Evolutionary conservation across 345 rosid species (phyloP), one percentile per base, ranked within the genome.

Genomic region (Microcos paniculata): DNA sequence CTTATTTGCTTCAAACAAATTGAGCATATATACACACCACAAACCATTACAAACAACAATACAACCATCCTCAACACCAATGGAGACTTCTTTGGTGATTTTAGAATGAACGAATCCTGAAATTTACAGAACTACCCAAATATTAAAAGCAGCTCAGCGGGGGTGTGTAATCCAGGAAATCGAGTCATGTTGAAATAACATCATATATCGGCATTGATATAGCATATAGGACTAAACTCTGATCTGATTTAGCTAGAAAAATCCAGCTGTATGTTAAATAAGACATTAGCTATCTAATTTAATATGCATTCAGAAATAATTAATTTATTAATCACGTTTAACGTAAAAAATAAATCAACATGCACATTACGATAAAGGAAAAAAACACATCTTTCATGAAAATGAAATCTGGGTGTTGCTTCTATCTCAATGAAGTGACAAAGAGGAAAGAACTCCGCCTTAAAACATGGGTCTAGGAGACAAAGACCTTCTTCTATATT

Each of bases 1-100:
- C 97, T 85, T 33, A 90, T 87, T 88, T 96, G 97, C 87, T 88
- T 91, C 10, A 94, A 73, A 82, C 97, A 94, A 70, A 96, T 86
- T 26, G 97, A 86, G 83, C 84, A 94, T 71, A 92, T 94, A 80
- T 90, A 94, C 80, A 93, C 84, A 77, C 95, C 89, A 73, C 95
- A 93, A 1, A 89, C 88, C 94, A 89, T 92, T 51, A 87, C 91
- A 84, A 96, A 88, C 81, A 82, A 59, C 78, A 96, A 82, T 40
- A 96, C 94, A n/a, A 88, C 86, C 97, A 89, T 91, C 83, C 98
- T 85, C 72, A 94, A 81, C 73, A 89, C 86, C 81, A 96, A 75
- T 33, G 98, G 93, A 12, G 95, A 90, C 82, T 91, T 96, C 89
- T 92, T 96, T 7, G 94, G 91, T 66, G 87, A 84, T 88, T 90